phyloP scores from a whole-genome alignment of 2,329 filamentous ascomycete species.

The Xylariaceae sp. region DNA sequence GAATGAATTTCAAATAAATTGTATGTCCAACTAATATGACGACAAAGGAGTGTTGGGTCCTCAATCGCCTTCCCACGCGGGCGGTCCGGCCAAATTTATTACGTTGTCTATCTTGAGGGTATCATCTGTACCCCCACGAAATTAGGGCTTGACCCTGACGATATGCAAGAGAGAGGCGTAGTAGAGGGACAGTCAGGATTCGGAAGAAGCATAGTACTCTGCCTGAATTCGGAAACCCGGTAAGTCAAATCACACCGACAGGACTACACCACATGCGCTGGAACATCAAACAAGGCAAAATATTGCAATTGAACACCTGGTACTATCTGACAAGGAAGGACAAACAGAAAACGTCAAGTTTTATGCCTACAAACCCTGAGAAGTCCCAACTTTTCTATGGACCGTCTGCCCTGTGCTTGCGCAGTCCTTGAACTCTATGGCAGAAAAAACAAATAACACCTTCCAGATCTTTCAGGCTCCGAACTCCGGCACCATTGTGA shows the following conservation, averaged over 20 bases:
- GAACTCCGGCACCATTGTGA: conserved; percentile 18
- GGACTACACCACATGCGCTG: conserved; percentile 9
- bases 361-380: conserved; percentile 4
- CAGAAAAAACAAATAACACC: conserved; percentile 9
- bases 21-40: no score
- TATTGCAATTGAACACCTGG: conserved; percentile 15
- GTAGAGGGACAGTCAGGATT: no score
- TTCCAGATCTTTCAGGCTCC: conserved; percentile 12
- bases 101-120: no score
- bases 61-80: no score
- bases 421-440: conserved; percentile 11
- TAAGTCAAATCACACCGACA: no score
- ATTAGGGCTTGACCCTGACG: no score
- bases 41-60: background rate
- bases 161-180: no score
- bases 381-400: conserved; percentile 2
- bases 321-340: conserved; percentile 8
- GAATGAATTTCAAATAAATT: no score
- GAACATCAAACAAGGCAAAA: conserved; percentile 15
- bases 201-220: no score
- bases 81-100: no score
- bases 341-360: conserved; percentile 14
- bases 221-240: no score
- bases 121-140: no score
- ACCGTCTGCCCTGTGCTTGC: conserved; percentile 14